Evolutionary conservation across 106 monocot species (phyloP).

Genomic region (Dendrobium officinale): DNA sequence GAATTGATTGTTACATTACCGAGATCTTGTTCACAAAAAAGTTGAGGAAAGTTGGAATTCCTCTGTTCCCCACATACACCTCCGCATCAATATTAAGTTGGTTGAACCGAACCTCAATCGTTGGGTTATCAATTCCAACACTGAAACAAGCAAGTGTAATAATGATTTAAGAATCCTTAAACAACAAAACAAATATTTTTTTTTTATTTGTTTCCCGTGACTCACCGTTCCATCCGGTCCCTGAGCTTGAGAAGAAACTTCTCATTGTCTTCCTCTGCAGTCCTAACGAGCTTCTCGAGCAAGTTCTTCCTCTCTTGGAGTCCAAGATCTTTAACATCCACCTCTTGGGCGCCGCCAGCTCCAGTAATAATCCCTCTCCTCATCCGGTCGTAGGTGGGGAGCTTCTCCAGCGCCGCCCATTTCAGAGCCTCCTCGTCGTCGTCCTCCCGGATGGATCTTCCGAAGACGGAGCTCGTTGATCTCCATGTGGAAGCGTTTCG

Average conservation of each 20-base stretch:
- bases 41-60: conserved; percentile 37
- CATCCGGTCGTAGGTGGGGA: conserved; percentile 35
- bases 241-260: conserved; percentile 38
- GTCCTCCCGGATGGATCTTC: conserved; percentile 13
- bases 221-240: conserved; percentile 32
- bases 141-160: conserved; percentile 11
- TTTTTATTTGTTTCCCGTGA: not conserved
- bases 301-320: conserved; percentile 26
- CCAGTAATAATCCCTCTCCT: conserved; percentile 27
- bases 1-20: conserved; percentile 13
- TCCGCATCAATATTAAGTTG: conserved; percentile 34
- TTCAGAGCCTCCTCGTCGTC: conserved; percentile 35
- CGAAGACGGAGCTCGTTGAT: conserved; percentile 9
- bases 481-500: conserved; percentile 17
- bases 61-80: conserved; percentile 36
- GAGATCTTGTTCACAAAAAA: conserved; percentile 23
- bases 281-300: conserved; percentile 32
- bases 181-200: not conserved
- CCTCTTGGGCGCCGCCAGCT: conserved; percentile 12
- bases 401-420: conserved; percentile 40
- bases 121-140: conserved; percentile 52
- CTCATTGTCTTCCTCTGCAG: conserved; percentile 49
- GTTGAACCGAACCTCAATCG: conserved; percentile 50
- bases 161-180: not conserved
- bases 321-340: conserved; percentile 24